These are phyloP conservation scores for Cyberlindnera saturnus DNA, from an alignment of 805 yeast genomes.

Conservation along the genomic window DNA sequence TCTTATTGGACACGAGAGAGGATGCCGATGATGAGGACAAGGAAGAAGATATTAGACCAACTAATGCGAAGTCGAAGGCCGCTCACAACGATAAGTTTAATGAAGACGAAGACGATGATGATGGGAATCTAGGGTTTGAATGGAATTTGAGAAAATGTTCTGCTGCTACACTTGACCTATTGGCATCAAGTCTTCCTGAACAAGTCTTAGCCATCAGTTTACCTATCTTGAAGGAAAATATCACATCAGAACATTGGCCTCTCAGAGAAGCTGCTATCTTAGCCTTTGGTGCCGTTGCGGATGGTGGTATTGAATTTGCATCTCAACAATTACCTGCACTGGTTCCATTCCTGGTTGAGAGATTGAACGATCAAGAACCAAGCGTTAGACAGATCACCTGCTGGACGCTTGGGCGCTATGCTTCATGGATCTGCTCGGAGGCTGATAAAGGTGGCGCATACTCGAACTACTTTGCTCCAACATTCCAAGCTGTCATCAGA, in stretches of 20 bases:
- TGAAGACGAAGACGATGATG: constrained; percentile 68
- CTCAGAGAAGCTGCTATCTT: constrained; percentile 88
- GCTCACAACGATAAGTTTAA: constrained; percentile 23
- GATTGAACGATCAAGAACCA: constrained; percentile 69
- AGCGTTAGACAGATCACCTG: constrained; percentile 90
- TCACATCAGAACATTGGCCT: constrained; percentile 75
- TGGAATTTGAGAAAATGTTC: constrained; percentile 94
- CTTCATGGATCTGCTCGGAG: constrained; percentile 74
- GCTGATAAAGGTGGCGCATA: constrained; percentile 56
- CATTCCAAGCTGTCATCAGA: constrained; percentile 66
- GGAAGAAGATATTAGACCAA: constrained; percentile 84
- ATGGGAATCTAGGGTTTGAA: constrained; percentile 58
- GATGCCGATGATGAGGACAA: constrained; percentile 75
- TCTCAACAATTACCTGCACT: constrained; percentile 69
- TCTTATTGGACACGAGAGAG: constrained; percentile 63
- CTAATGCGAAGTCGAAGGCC: constrained; percentile 59
- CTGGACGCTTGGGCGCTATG: constrained; percentile 89
- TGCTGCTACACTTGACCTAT: constrained; percentile 84
- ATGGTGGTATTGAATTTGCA: constrained; percentile 73
- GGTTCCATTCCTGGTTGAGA: constrained; percentile 78
- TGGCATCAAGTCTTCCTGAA: constrained; percentile 63
- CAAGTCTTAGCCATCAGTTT: constrained; percentile 61
- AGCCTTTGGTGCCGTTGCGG: constrained; percentile 93
- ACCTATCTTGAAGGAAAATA: constrained; percentile 69
- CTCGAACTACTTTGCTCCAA: constrained; percentile 66